Evolutionary conservation across 192 early-diverging fungal genomes (phyloP).

Genomic region (Backusella westeae): DNA sequence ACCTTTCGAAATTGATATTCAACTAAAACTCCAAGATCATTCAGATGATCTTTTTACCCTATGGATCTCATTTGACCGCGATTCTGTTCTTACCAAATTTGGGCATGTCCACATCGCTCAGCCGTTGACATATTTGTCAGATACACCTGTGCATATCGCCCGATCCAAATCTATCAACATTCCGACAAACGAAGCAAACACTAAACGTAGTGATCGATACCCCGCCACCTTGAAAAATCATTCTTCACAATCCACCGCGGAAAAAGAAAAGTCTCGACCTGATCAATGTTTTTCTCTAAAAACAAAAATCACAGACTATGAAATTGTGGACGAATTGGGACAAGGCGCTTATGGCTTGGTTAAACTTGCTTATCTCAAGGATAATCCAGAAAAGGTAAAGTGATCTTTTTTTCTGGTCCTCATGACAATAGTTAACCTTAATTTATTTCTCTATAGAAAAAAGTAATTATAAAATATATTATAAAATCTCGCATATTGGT

Average conservation of each 20-base stretch:
- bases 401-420: not conserved
- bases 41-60: slow-evolving; percentile 48
- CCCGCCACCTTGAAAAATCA: not conserved
- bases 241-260: not conserved
- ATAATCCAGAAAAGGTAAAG: slow-evolving; percentile 44
- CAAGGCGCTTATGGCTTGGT: slow-evolving; percentile 71
- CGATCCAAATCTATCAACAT: slow-evolving; percentile 16
- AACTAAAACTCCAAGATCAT: slow-evolving; percentile 53
- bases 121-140: not conserved
- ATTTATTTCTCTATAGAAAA: slow-evolving; percentile 20
- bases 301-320: slow-evolving; percentile 48
- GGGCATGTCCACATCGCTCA: slow-evolving; percentile 4
- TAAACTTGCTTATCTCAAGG: slow-evolving; percentile 46
- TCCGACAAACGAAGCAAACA: not conserved
- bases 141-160: not conserved
- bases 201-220: not conserved
- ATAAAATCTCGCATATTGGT: slow-evolving; percentile 59
- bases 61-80: slow-evolving; percentile 62
- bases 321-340: slow-evolving; percentile 55
- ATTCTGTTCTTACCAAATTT: slow-evolving; percentile 17
- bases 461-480: slow-evolving; percentile 64
- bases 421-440: not conserved
- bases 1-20: slow-evolving; percentile 54
- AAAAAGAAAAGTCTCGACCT: not conserved
- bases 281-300: not conserved